Conservation (phyloP, 345 rosid species). For the Citrus mangshanensis region DNA sequence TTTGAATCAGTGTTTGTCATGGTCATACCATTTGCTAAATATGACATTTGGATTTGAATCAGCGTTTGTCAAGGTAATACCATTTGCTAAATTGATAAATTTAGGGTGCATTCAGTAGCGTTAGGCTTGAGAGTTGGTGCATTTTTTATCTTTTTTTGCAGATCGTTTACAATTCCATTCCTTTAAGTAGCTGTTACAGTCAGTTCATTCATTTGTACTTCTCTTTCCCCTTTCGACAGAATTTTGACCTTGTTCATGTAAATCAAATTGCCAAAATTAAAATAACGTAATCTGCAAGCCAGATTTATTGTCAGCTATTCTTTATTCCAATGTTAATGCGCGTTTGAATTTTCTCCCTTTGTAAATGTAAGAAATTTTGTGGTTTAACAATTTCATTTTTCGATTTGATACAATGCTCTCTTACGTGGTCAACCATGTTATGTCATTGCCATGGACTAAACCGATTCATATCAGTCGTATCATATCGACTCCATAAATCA, state of each 20-base stretch:
- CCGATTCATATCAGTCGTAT: too few species aligned
- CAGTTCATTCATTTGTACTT: neutral
- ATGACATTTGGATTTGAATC: neutral
- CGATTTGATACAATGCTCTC: neutral
- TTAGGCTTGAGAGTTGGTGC: too few species aligned
- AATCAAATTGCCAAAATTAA: neutral
- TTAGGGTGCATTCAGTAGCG: too few species aligned
- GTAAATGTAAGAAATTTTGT: neutral
- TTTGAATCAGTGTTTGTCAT: neutral
- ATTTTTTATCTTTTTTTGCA: neutral
- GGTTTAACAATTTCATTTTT: neutral
- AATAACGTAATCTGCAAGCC: neutral
- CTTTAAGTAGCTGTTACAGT: neutral
- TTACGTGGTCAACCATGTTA: neutral
- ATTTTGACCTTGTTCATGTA: neutral
- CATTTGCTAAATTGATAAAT: neutral
- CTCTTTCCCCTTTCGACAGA: neutral
- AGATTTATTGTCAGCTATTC: neutral
- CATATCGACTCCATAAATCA: too few species aligned
- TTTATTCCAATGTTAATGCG: neutral
- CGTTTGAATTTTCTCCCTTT: neutral
- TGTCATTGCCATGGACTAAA: neutral
- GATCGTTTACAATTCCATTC: too few species aligned
- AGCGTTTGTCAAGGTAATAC: neutral
- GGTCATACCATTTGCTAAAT: neutral